Evolutionary conservation across 176 grass and related monocot species (phyloP).

Genomic region (Oryza coarctata): DNA sequence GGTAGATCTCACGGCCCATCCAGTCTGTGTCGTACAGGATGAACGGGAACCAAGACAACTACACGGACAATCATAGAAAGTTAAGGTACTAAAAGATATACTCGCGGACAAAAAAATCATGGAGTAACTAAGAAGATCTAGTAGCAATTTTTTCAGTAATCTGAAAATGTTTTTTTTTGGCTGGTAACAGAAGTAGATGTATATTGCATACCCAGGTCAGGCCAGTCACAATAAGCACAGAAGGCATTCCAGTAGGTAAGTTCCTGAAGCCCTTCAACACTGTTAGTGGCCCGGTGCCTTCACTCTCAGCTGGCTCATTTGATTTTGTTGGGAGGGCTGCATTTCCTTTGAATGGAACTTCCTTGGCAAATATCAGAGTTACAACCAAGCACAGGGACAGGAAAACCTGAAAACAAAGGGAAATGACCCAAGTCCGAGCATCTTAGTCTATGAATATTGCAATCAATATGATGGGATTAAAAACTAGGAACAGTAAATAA

Average conservation of each 20-base stretch:
- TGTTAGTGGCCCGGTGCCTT: slow-evolving; percentile 27
- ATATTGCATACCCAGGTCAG: slow-evolving; percentile 72
- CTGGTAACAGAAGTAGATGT: background rate
- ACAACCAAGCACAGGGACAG: slow-evolving; percentile 44
- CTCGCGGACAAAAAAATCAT: too few species aligned
- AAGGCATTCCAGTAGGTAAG: slow-evolving; percentile 81
- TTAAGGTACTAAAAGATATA: background rate
- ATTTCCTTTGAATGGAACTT: slow-evolving; percentile 48
- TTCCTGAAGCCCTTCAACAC: slow-evolving; percentile 67
- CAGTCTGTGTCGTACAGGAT: slow-evolving; percentile 98
- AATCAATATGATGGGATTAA: background rate
- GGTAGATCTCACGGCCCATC: slow-evolving; percentile 98
- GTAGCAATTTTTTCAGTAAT: background rate
- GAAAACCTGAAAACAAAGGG: slow-evolving; percentile 50
- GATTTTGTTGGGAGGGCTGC: slow-evolving; percentile 42
- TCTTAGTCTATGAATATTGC: background rate
- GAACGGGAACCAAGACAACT: slow-evolving; percentile 95
- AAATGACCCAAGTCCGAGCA: background rate
- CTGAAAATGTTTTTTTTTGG: background rate
- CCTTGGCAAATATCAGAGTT: slow-evolving; percentile 67
- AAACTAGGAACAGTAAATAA: background rate
- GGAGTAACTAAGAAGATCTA: background rate
- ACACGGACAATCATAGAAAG: background rate
- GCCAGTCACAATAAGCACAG: slow-evolving; percentile 77
- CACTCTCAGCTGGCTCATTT: slow-evolving; percentile 37